A percentile compares a stretch with the other conserved stretches of the same genome.
Conservation (phyloP, 257 asterid species). For the Solanum phureja region DNA sequence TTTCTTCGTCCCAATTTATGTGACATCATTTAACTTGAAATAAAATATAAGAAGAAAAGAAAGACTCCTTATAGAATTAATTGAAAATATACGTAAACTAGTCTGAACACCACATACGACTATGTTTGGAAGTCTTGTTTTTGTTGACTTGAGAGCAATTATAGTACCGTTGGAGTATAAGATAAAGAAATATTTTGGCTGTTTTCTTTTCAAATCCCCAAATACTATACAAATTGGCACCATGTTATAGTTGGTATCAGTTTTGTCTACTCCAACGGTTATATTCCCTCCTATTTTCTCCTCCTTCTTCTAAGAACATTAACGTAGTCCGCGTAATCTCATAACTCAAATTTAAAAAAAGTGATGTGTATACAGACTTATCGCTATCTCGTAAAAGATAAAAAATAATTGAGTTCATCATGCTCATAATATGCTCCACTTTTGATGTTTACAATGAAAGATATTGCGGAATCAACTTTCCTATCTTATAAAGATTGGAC, state of each 20-base stretch:
- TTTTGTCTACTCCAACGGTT: neutral
- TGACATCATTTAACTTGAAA: neutral
- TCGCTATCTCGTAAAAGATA: neutral
- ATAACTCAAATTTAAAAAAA: too few species aligned
- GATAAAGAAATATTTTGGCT: neutral
- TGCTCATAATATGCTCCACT: neutral
- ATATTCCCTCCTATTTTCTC: neutral
- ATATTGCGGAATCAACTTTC: neutral
- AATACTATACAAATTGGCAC: neutral
- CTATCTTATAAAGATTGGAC: too few species aligned
- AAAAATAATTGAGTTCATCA: neutral
- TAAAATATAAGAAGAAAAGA: too few species aligned
- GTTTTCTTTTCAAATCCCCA: neutral
- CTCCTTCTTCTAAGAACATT: too few species aligned
- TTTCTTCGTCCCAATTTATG: too few species aligned
- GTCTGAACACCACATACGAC: neutral
- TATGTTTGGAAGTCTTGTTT: neutral
- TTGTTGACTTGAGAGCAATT: neutral
- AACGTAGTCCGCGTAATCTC: too few species aligned
- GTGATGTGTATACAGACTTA: rapidly evolving
- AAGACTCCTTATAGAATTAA: neutral
- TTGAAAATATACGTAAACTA: neutral
- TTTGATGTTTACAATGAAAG: neutral
- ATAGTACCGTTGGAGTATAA: neutral
- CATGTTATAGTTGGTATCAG: neutral